phyloP scores from a whole-genome alignment of 139 green algal genomes.

The Asterochloris erici region DNA sequence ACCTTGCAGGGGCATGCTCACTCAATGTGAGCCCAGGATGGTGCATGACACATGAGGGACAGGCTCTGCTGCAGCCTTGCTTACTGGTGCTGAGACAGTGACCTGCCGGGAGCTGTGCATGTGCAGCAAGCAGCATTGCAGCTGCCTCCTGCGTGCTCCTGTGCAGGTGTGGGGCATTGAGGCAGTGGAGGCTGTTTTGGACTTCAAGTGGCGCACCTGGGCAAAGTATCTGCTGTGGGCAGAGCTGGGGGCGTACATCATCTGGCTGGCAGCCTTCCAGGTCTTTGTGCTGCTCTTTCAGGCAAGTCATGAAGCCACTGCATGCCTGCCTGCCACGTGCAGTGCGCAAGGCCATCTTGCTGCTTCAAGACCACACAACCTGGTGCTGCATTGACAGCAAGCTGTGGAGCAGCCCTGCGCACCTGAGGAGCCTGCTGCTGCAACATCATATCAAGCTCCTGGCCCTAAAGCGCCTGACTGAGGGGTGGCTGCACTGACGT shows the following conservation, averaged over 20 bases:
- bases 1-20: conserved; percentile 5
- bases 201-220: conserved; percentile 50
- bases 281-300: conserved; percentile 19
- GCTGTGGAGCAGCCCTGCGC: neutral
- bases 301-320: neutral
- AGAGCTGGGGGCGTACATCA: conserved; percentile 39
- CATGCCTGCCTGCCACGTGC: neutral
- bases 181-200: conserved; percentile 34
- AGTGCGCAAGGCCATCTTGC: neutral
- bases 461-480: neutral
- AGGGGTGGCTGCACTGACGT: conserved; percentile 24
- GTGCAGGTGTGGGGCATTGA: conserved; percentile 5
- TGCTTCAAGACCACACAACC: neutral
- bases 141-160: too few species aligned
- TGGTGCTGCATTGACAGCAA: neutral
- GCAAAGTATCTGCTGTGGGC: conserved; percentile 28
- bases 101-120: too few species aligned
- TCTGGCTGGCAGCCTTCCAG: conserved; percentile 38
- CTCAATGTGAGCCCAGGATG: neutral
- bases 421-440: neutral
- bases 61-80: neutral
- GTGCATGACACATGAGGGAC: neutral
- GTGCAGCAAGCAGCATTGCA: too few species aligned
- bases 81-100: too few species aligned
- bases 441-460: neutral